Evolutionary conservation across 805 yeast genomes (phyloP).

Genomic region (Candida loeiensis): DNA sequence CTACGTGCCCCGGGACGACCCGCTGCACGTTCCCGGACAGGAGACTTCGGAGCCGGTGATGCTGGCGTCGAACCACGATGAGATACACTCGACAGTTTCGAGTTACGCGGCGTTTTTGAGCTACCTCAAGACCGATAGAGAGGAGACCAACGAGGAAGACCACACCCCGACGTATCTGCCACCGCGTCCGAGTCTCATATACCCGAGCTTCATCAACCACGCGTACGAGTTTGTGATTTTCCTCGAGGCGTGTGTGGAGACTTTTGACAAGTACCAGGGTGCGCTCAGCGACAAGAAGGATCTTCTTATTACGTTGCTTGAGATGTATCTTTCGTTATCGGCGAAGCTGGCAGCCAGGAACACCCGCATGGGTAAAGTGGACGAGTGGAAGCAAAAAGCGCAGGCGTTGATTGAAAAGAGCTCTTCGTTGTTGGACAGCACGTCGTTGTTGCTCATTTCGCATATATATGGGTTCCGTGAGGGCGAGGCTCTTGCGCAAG

Average conservation of each 20-base stretch:
- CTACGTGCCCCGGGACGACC: conserved; percentile 44
- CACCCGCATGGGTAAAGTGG: conserved; percentile 13
- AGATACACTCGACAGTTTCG: conserved; percentile 23
- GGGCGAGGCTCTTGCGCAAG: conserved; percentile 43
- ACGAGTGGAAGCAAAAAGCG: conserved; percentile 68
- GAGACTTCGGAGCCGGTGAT: too few relatives aligned
- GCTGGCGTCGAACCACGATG: conserved; percentile 1
- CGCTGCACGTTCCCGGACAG: neutral
- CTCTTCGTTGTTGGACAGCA: conserved; percentile 50
- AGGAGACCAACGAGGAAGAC: conserved; percentile 13
- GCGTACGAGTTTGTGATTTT: conserved; percentile 88
- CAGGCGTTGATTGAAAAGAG: conserved; percentile 44
- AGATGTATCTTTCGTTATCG: conserved; percentile 68
- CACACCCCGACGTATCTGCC: conserved; percentile 75
- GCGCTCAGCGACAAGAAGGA: conserved; percentile 65
- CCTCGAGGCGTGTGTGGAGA: conserved; percentile 82
- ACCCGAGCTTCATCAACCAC: conserved; percentile 80
- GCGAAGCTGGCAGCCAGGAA: conserved; percentile 13
- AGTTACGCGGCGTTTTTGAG: conserved; percentile 32
- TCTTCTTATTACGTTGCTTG: conserved; percentile 73
- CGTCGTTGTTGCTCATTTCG: conserved; percentile 52
- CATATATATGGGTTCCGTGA: conserved; percentile 53
- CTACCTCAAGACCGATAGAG: conserved; percentile 22
- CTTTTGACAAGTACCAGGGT: conserved; percentile 75
- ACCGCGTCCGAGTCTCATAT: conserved; percentile 84